Evolutionary conservation across 495 filamentous ascomycete genomes (phyloP).

Genomic region (Lentithecium fluviatile): DNA sequence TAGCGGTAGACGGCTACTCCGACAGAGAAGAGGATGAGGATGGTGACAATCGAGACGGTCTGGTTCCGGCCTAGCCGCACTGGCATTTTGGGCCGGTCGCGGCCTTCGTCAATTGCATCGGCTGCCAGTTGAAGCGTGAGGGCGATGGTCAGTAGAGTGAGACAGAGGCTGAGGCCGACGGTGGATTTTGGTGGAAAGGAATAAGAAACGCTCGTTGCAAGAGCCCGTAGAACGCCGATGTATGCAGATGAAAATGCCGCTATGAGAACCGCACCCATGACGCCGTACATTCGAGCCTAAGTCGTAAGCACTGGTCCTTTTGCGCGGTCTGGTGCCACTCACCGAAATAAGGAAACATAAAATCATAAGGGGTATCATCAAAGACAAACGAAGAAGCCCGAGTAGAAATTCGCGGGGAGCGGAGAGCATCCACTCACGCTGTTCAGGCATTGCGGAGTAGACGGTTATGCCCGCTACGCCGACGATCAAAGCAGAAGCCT

Average conservation of each 20-base stretch:
- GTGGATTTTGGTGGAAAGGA: slow-evolving; percentile 17
- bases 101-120: slow-evolving; percentile 8
- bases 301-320: slow-evolving; percentile 2
- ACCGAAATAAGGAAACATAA: slow-evolving; percentile 36
- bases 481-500: slow-evolving; percentile 24
- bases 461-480: slow-evolving; percentile 12
- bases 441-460: slow-evolving; percentile 21
- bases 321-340: slow-evolving; percentile 22
- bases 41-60: slow-evolving; percentile 22
- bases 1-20: slow-evolving; percentile 11
- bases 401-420: slow-evolving; percentile 12
- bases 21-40: slow-evolving; percentile 27
- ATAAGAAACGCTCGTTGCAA: slow-evolving; percentile 5
- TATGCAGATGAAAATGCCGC: slow-evolving; percentile 16
- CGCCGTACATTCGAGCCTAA: slow-evolving; percentile 15
- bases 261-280: slow-evolving; percentile 32
- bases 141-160: slow-evolving; percentile 3
- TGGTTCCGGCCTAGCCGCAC: slow-evolving; percentile 17
- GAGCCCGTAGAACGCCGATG: background rate
- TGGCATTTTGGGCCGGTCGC: background rate
- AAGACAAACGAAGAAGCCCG: slow-evolving; percentile 15
- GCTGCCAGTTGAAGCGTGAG: slow-evolving; percentile 13
- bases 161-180: background rate
- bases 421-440: slow-evolving; percentile 31
- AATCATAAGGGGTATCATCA: slow-evolving; percentile 26